These are phyloP conservation scores for Hibiscus tridactylites DNA, from an alignment of 345 rosid genomes.

Conservation along the genomic window DNA sequence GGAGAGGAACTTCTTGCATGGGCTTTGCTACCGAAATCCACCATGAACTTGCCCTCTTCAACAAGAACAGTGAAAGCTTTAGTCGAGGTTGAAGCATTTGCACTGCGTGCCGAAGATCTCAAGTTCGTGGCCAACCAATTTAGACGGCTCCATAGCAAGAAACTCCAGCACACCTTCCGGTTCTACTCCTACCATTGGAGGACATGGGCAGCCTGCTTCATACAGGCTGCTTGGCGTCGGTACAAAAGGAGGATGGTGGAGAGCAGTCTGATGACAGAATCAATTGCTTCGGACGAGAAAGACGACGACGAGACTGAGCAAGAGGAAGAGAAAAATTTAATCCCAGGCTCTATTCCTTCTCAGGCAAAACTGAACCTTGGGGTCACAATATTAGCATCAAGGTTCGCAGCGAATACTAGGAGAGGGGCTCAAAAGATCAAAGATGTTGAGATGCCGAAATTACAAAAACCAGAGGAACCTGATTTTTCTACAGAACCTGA, in stretches of 20 bases:
- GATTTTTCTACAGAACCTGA: slow-evolving; percentile 5
- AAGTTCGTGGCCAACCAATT: slow-evolving; percentile 91
- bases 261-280: slow-evolving; percentile 38
- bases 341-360: slow-evolving; percentile 19
- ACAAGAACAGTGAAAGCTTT: slow-evolving; percentile 84
- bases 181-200: slow-evolving; percentile 95
- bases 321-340: slow-evolving; percentile 15
- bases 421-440: slow-evolving; percentile 54
- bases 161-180: slow-evolving; percentile 83
- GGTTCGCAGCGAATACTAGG: slow-evolving; percentile 66
- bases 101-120: slow-evolving; percentile 80
- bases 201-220: slow-evolving; percentile 91
- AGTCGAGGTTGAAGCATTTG: slow-evolving; percentile 92
- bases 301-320: slow-evolving; percentile 8
- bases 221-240: slow-evolving; percentile 88
- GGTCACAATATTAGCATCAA: slow-evolving; percentile 47
- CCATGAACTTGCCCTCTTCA: slow-evolving; percentile 54
- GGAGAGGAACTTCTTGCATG: slow-evolving; percentile 92
- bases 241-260: slow-evolving; percentile 54
- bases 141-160: slow-evolving; percentile 87
- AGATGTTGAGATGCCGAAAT: slow-evolving; percentile 21
- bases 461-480: slow-evolving; percentile 65
- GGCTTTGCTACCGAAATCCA: slow-evolving; percentile 48
- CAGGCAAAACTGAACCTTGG: slow-evolving; percentile 25
- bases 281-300: slow-evolving; percentile 24